Evolutionary conservation across 23 red algal species (phyloP), one percentile per base, ranked within the genome.

Genomic region (Gracilaria domingensis): DNA sequence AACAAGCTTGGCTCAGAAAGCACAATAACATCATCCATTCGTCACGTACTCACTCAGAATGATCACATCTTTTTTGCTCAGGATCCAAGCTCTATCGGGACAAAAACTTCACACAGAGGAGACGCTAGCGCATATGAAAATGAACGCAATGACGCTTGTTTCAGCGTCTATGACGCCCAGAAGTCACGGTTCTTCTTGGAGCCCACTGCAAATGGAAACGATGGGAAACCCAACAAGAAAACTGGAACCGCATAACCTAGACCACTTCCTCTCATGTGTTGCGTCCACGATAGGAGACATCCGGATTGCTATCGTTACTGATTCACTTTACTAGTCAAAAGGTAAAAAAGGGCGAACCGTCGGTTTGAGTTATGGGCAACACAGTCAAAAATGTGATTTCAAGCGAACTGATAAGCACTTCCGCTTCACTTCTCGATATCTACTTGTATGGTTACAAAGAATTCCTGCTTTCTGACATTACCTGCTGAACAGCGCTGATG

Each of bases 31-130:
- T 81, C 74, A 3, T 90, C 75, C 40, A 81, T 90, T 67, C 87
- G 87, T 12, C 86, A 90, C 40, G 74, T 90, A 36, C 57, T 90
- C 23, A 90, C 87, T 56, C 87, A 90, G 33, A 90, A 90, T 67
- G 74, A 90, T 90, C 87, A 90, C 59, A 81, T 90, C 30, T 90
- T 90, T 51, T 81, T 67, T 30, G 87, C 61, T 30, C 50, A 56
- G 8, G 87, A 90, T 54, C 71, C 54, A 17, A 51, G 26, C 21
- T 48, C 87, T 16, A 59, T 81, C 57, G 74, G 57, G 32, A 78
- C 48, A 51, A 75, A 74, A 50, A 77, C 72, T 18, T 77, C 72
- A 8, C 72, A 50, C 50, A 8, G 42, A 30, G 42, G 72, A 77
- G 72, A 77, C 50, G 39, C 34, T n/a, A 50, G 39, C 14, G 39